phyloP scores from a whole-genome alignment of 352 stramenopile genomes.

The Globisporangium cystogenes region DNA sequence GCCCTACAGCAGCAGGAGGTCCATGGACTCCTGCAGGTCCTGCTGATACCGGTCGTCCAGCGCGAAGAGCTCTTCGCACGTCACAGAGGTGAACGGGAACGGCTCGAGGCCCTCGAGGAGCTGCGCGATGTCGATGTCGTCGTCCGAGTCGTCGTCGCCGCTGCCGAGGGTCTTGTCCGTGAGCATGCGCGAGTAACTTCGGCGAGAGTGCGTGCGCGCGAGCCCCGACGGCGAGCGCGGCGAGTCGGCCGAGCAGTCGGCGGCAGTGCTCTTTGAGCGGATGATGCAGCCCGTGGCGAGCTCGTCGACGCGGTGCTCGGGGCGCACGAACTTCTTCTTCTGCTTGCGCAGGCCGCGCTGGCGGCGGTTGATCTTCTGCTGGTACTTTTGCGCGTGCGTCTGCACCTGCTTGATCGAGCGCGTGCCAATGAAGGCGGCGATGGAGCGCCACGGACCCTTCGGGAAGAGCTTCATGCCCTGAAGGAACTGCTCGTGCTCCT shows the following conservation, averaged over 20 bases:
- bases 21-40: conserved; percentile 48
- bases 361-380: conserved; percentile 80
- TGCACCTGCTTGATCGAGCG: conserved; percentile 81
- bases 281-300: conserved; percentile 62
- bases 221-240: conserved; percentile 36
- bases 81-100: conserved; percentile 39
- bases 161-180: conserved; percentile 1
- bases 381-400: conserved; percentile 85
- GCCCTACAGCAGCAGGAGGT: conserved; percentile 30
- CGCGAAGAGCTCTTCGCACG: conserved; percentile 34
- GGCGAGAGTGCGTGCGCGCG: conserved; percentile 14
- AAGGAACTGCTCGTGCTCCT: conserved; percentile 80
- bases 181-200: conserved; percentile 13
- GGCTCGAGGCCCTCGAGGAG: conserved; percentile 35
- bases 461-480: conserved; percentile 80
- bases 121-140: conserved; percentile 24
- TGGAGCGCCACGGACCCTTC: conserved; percentile 64
- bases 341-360: conserved; percentile 76
- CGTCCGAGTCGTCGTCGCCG: conserved; percentile 5
- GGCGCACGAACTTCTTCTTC: conserved; percentile 75
- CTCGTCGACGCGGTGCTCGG: conserved; percentile 70
- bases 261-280: conserved; percentile 23
- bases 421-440: conserved; percentile 70
- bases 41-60: conserved; percentile 41
- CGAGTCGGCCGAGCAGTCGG: conserved; percentile 17